Evolutionary conservation across 805 yeast genomes (phyloP).

Genomic region (Nakazawaea ambrosiae): DNA sequence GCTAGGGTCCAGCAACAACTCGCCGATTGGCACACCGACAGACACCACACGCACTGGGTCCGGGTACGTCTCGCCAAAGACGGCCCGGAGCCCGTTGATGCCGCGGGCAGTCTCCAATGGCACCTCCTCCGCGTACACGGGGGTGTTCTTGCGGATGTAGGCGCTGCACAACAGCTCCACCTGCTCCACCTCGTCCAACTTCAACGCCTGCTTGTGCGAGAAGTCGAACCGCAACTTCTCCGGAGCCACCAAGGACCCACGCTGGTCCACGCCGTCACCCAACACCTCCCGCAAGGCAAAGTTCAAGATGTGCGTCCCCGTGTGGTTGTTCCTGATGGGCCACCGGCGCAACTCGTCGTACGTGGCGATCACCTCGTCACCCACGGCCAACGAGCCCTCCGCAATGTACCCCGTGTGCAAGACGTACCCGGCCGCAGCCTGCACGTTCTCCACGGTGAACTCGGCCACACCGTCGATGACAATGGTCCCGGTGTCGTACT

Average conservation of each 20-base stretch:
- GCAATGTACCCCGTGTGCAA: conserved; percentile 84
- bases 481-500: conserved; percentile 87
- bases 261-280: conserved; percentile 88
- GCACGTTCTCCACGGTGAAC: conserved; percentile 88
- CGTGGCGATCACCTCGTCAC: conserved; percentile 72
- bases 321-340: conserved; percentile 96
- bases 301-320: conserved; percentile 95
- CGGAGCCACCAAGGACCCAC: conserved; percentile 93
- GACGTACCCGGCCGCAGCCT: conserved; percentile 88
- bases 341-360: conserved; percentile 91
- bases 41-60: conserved; percentile 98
- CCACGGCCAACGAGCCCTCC: conserved; percentile 69
- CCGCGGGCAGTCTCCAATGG: conserved; percentile 63
- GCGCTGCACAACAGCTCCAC: conserved; percentile 73
- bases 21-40: conserved; percentile 86
- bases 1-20: conserved; percentile 62
- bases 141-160: conserved; percentile 60
- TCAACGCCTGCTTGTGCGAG: conserved; percentile 82
- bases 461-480: conserved; percentile 84
- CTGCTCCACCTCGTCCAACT: conserved; percentile 60
- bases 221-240: conserved; percentile 96
- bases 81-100: conserved; percentile 89
- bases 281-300: conserved; percentile 79
- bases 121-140: conserved; percentile 81
- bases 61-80: conserved; percentile 97